Percentiles rank a stretch among this genome's conserved stretches.
These are phyloP conservation scores for Eimeria sp. DNA, from an alignment of 169 alveolate species.

Conservation along the genomic window DNA sequence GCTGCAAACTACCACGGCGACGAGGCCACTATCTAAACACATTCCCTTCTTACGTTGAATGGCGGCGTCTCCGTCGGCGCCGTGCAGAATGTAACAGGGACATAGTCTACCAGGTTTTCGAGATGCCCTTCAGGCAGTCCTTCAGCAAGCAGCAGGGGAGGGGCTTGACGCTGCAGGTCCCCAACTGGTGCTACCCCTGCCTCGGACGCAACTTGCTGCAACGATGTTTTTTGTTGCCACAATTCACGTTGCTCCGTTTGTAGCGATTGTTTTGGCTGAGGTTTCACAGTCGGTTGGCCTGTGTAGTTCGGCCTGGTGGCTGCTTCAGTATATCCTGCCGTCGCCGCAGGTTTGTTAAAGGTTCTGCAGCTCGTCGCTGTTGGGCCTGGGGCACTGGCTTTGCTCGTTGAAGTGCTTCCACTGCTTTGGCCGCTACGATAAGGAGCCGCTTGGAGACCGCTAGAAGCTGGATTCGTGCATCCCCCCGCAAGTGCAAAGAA, in stretches of 20 bases:
- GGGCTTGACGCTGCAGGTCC: background rate
- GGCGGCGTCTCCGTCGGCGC: slow-evolving; percentile 23
- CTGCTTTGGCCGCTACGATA: background rate
- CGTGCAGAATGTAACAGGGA: slow-evolving; percentile 65
- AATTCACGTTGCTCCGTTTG: slow-evolving; percentile 3
- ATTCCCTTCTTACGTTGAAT: slow-evolving; percentile 13
- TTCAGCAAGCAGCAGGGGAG: slow-evolving; percentile 39
- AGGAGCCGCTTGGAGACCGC: background rate
- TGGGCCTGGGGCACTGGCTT: background rate
- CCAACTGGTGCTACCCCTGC: background rate
- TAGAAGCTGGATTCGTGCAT: slow-evolving; percentile 8
- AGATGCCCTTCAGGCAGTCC: slow-evolving; percentile 5
- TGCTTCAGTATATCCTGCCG: background rate
- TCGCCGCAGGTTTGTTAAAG: background rate
- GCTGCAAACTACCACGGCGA: background rate
- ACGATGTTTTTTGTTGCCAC: background rate
- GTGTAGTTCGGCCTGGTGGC: background rate
- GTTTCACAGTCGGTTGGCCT: slow-evolving; percentile 5
- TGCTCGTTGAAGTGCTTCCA: background rate
- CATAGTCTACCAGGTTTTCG: slow-evolving; percentile 28
- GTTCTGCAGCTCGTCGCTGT: background rate
- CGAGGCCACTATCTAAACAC: background rate
- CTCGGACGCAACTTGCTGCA: background rate
- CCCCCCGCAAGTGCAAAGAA: slow-evolving; percentile 44
- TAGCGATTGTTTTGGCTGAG: slow-evolving; percentile 1